These are phyloP conservation scores for Plasmodium reichenowi DNA, from an alignment of 169 alveolate species.

Conservation along the genomic window DNA sequence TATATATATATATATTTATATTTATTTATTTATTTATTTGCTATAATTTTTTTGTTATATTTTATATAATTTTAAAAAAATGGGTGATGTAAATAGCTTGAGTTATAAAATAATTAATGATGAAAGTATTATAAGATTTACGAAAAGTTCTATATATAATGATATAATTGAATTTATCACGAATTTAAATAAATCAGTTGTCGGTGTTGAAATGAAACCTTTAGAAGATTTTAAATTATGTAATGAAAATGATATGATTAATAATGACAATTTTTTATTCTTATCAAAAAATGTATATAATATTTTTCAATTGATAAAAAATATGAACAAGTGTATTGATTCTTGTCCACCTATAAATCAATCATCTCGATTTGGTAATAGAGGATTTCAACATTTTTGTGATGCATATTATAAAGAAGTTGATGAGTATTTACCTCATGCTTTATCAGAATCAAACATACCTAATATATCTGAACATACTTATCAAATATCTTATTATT, in stretches of 20 bases:
- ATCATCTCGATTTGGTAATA: conserved; percentile 94
- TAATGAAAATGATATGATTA: background rate
- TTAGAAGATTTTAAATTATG: conserved; percentile 11
- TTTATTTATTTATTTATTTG: background rate
- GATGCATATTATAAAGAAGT: conserved; percentile 64
- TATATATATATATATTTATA: background rate
- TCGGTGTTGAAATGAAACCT: conserved; percentile 62
- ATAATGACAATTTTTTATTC: conserved; percentile 12
- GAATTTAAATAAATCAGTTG: conserved; percentile 35
- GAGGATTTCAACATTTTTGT: conserved; percentile 91
- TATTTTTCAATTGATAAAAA: conserved; percentile 19
- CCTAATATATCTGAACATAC: conserved; percentile 81
- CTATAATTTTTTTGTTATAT: background rate
- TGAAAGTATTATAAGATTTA: conserved; percentile 41
- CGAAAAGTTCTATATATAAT: conserved; percentile 24
- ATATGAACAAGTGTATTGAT: conserved; percentile 74
- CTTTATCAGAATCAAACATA: conserved; percentile 59
- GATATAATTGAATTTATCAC: conserved; percentile 47
- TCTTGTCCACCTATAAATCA: conserved; percentile 90
- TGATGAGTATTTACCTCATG: conserved; percentile 24
- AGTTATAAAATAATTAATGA: conserved; percentile 47
- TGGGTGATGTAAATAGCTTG: conserved; percentile 3
- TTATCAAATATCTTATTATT: conserved; percentile 77
- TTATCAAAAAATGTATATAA: conserved; percentile 51
- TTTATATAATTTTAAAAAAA: background rate